Percentiles rank a stretch among this genome's conserved stretches.
Conservation (phyloP, 1,139 yeast species). For the Lodderomyces theae region DNA sequence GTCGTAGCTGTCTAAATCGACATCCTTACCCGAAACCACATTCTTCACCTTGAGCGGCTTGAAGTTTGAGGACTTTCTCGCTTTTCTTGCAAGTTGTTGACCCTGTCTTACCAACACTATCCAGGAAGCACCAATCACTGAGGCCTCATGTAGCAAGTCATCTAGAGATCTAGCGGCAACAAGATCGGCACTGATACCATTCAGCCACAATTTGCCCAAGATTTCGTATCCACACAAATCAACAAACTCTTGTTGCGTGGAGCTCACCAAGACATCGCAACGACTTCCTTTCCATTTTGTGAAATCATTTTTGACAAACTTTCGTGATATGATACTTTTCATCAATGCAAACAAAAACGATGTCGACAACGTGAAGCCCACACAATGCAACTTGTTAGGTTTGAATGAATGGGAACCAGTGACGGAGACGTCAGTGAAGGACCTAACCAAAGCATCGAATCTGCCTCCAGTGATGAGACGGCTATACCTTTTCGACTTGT, state of each 20-base stretch:
- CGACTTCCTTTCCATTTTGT: constrained; percentile 39
- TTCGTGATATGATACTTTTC: constrained; percentile 30
- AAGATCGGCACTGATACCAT: constrained; percentile 66
- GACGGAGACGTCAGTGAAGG: constrained; percentile 43
- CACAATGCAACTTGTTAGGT: constrained; percentile 24
- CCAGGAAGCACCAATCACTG: constrained; percentile 70
- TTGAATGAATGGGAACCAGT: constrained; percentile 46
- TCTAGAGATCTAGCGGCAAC: constrained; percentile 56
- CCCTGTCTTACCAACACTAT: constrained; percentile 57
- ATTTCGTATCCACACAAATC: constrained; percentile 63
- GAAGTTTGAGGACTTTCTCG: constrained; percentile 29
- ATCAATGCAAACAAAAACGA: constrained; percentile 42
- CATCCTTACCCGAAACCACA: constrained; percentile 55
- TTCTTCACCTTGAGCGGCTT: constrained; percentile 76
- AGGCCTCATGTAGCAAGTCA: constrained; percentile 64
- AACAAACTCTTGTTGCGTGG: constrained; percentile 53
- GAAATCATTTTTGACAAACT: constrained; percentile 23
- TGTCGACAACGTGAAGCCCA: constrained; percentile 70
- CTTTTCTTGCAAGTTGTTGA: constrained; percentile 34
- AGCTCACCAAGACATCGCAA: constrained; percentile 78
- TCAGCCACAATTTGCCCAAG: constrained; percentile 64
- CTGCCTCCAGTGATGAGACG: constrained; percentile 90
- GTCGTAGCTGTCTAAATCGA: constrained; percentile 60
- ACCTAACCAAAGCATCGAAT: constrained; percentile 68
- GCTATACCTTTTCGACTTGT: constrained; percentile 38